Evolutionary conservation across 805 yeast species (phyloP).

Genomic region (Ogataea sp.): DNA sequence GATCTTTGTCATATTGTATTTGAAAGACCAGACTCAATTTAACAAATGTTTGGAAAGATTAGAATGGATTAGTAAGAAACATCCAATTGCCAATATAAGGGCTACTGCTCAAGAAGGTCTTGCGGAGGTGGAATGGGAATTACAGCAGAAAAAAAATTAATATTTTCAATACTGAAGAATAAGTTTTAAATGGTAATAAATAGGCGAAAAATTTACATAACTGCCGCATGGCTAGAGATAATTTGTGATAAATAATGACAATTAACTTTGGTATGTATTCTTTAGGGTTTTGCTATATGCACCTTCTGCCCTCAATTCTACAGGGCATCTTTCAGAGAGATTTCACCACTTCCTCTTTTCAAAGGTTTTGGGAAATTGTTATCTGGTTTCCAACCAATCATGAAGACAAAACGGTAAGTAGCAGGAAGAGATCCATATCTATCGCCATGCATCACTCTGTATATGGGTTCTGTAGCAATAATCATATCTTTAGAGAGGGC

Average conservation of each 20-base stretch:
- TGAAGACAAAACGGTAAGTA: slow-evolving; percentile 67
- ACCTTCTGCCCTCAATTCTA: too few species aligned
- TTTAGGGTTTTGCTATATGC: too few species aligned
- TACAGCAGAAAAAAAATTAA: not conserved
- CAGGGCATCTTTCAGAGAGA: slow-evolving; percentile 58
- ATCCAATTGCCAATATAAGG: slow-evolving; percentile 14
- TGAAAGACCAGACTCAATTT: slow-evolving; percentile 5
- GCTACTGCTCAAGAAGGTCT: slow-evolving; percentile 13
- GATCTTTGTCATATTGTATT: slow-evolving; percentile 33
- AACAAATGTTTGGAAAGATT: slow-evolving; percentile 14
- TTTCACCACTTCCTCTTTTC: slow-evolving; percentile 62
- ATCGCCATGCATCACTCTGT: slow-evolving; percentile 63
- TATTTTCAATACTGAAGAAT: not conserved
- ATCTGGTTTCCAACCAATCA: slow-evolving; percentile 86
- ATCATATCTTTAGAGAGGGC: slow-evolving; percentile 53
- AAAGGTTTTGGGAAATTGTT: slow-evolving; percentile 65
- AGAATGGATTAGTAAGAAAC: slow-evolving; percentile 15
- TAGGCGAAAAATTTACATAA: not conserved
- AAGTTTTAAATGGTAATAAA: not conserved
- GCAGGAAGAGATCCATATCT: slow-evolving; percentile 56
- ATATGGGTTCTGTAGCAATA: slow-evolving; percentile 71
- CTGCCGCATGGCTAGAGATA: too few species aligned
- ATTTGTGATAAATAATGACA: too few species aligned
- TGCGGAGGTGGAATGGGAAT: slow-evolving; percentile 9
- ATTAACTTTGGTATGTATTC: too few species aligned